Evolutionary conservation across 2,329 filamentous ascomycete genomes (phyloP), one percentile per base, ranked within the genome.

Genomic region (Aspergillus ustus): DNA sequence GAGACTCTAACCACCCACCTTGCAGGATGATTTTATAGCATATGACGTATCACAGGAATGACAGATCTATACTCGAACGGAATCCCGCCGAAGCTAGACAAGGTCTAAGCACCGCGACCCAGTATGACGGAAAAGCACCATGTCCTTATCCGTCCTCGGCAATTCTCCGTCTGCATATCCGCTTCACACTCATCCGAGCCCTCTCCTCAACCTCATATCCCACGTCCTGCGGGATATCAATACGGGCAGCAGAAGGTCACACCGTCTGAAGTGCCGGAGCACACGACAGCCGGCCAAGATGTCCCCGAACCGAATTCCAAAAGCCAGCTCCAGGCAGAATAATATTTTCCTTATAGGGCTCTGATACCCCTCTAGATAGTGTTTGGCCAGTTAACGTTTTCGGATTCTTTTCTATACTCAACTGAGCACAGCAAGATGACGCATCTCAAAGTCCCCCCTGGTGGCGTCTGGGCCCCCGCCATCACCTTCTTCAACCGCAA

Each of bases 401-500:
- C 15, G 25, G 34, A 11, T 40, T 2, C 34, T 13, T 13, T 15
- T 15, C 11, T 40, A 25, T 15, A 15, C 9, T 40, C 34, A 40
- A 40, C 15, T 15, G 19, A 48, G 2, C 8, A 8, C n/a, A 11
- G 15, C 9, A 48, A 25, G 3, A 48, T 48, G 45, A 22, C 45
- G n/a, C 44, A 46, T 20, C 45, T 25, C 54, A 65, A 66, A 56
- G 57, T 69, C 59, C 67, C 68, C 37, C 57, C 63, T 29, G 59
- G 73, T 2, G 81, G 81, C 29, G 78, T 84, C 53, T 85, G 82
- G 81, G 80, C 77, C 54, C 84, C 84, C 7, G 82, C 83, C 8
- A 78, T 86, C 20, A 85, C 84, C 19, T 83, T 85, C 71, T 85
- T 86, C 73, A 73, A 85, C 71, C 80, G 77, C 28, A 70, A 66